These are phyloP conservation scores for Candida saitoana DNA, from an alignment of 805 yeast species.

Conservation along the genomic window DNA sequence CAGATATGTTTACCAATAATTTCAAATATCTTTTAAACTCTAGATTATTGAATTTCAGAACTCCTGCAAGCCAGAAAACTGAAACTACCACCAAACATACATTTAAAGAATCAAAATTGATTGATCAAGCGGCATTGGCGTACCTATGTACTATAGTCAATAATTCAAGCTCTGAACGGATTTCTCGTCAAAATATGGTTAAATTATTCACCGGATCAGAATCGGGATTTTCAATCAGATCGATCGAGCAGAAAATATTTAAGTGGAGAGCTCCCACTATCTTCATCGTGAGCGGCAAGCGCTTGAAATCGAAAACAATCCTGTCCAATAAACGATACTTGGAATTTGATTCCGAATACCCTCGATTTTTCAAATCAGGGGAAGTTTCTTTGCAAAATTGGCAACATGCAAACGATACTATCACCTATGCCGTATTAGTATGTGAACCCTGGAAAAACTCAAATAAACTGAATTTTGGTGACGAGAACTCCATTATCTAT, in stretches of 20 bases:
- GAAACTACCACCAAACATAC: background rate
- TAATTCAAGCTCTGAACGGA: constrained; percentile 23
- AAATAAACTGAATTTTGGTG: constrained; percentile 71
- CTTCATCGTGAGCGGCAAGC: constrained; percentile 62
- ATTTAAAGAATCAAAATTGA: constrained; percentile 31
- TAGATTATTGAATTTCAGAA: constrained; percentile 1
- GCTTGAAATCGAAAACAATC: constrained; percentile 35
- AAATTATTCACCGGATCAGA: constrained; percentile 70
- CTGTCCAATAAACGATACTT: constrained; percentile 44
- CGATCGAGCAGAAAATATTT: constrained; percentile 76
- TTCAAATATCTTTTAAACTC: constrained; percentile 4
- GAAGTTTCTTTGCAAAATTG: constrained; percentile 23
- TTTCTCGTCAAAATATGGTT: constrained; percentile 46
- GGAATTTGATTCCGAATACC: constrained; percentile 48
- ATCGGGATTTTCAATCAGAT: constrained; percentile 82
- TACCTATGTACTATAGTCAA: constrained; percentile 32
- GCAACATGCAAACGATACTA: constrained; percentile 39
- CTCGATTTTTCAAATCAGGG: constrained; percentile 27
- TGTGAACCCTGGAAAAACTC: constrained; percentile 75
- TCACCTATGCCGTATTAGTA: constrained; percentile 63
- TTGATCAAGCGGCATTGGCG: constrained; percentile 39
- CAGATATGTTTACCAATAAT: constrained; percentile 26
- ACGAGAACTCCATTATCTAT: constrained; percentile 50
- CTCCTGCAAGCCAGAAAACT: background rate
- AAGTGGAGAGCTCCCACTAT: constrained; percentile 90